phyloP scores from a whole-genome alignment of 331 rosid genomes.

The Dryas integrifolia region DNA sequence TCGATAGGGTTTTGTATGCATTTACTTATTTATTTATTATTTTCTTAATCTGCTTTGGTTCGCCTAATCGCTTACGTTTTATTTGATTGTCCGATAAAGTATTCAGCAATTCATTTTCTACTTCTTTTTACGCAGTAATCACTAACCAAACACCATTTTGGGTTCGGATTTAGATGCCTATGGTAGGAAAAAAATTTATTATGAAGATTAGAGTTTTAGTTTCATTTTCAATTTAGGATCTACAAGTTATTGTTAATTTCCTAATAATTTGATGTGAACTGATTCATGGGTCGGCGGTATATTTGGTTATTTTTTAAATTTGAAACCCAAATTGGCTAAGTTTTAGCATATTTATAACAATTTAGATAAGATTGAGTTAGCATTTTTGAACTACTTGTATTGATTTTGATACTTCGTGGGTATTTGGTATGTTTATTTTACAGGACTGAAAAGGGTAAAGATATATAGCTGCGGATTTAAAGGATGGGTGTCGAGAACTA shows the following conservation, averaged over 20 bases:
- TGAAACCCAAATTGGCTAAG: background rate
- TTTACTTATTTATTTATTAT: background rate
- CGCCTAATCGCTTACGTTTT: background rate
- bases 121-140: background rate
- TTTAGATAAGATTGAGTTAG: background rate
- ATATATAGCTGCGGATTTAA: constrained; percentile 4
- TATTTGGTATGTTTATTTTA: background rate
- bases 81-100: background rate
- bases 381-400: background rate
- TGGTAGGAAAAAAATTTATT: background rate
- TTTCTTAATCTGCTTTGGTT: constrained; percentile 1
- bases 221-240: background rate
- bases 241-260: background rate
- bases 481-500: constrained; percentile 87
- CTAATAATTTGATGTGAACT: background rate
- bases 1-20: background rate
- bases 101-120: background rate
- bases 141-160: background rate
- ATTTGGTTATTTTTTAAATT: background rate
- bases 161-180: background rate
- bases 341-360: background rate
- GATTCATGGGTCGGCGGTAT: background rate
- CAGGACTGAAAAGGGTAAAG: constrained; percentile 11
- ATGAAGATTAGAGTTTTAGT: background rate
- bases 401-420: background rate